Percentiles rank a stretch among this genome's conserved stretches.
phyloP scores from a whole-genome alignment of 2,329 filamentous ascomycete genomes.

The Exophiala bonariae region DNA sequence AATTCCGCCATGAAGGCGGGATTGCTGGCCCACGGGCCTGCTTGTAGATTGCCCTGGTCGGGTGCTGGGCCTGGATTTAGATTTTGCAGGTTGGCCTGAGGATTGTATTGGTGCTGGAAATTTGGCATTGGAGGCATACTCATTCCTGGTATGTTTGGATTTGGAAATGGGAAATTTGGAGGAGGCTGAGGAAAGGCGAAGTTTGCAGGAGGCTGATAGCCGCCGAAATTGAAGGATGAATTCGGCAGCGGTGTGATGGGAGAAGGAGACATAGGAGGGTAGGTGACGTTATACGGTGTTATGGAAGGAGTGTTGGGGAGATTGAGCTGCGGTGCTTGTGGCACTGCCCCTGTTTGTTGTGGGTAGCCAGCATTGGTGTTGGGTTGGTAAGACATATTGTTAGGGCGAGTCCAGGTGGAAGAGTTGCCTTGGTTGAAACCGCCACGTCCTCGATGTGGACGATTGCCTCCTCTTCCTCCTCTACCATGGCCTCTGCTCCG shows the following conservation, averaged over 20 bases:
- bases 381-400: slow-evolving; percentile 2
- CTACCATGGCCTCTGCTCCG: slow-evolving; percentile 39
- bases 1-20: slow-evolving; percentile 23
- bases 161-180: not conserved
- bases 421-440: slow-evolving; percentile 31
- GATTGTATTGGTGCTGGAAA: slow-evolving; percentile 23
- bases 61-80: not conserved
- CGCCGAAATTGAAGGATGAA: slow-evolving; percentile 19
- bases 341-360: not conserved
- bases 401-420: slow-evolving; percentile 4
- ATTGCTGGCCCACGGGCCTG: slow-evolving; percentile 19
- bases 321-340: slow-evolving; percentile 16
- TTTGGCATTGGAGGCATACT: not conserved
- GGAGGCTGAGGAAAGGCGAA: slow-evolving; percentile 9
- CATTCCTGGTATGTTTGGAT: slow-evolving; percentile 7
- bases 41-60: slow-evolving; percentile 4
- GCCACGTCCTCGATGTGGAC: slow-evolving; percentile 31
- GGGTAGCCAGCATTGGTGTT: slow-evolving; percentile 7
- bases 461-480: slow-evolving; percentile 31
- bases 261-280: slow-evolving; percentile 23
- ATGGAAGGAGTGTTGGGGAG: slow-evolving; percentile 22
- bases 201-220: slow-evolving; percentile 5
- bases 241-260: slow-evolving; percentile 27
- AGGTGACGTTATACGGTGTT: slow-evolving; percentile 18
- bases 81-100: slow-evolving; percentile 35